Evolutionary conservation across 1,284 basidiomycete genomes (phyloP).

Genomic region (Sutorius eximius): DNA sequence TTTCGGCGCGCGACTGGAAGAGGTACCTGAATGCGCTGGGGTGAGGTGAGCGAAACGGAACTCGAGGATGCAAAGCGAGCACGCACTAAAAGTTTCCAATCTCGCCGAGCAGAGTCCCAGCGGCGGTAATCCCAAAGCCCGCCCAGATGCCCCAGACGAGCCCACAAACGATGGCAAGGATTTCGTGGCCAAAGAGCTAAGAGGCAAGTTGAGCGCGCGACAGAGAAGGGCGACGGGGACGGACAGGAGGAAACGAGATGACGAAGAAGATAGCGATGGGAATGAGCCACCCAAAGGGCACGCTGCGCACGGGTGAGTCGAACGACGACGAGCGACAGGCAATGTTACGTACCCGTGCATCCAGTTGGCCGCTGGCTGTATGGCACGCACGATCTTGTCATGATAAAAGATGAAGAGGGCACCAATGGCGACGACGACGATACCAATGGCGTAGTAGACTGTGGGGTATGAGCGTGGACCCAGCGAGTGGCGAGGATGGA

Average conservation of each 20-base stretch:
- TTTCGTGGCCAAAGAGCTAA: slow-evolving; percentile 45
- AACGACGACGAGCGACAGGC: background rate
- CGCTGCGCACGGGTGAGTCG: slow-evolving; percentile 28
- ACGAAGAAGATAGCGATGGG: slow-evolving; percentile 80
- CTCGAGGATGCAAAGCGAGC: background rate
- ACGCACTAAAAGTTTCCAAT: slow-evolving; percentile 53
- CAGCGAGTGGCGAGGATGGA: slow-evolving; percentile 2
- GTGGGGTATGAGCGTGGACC: slow-evolving; percentile 1
- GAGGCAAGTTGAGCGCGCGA: slow-evolving; percentile 3
- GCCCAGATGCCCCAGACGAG: slow-evolving; percentile 51
- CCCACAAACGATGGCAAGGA: slow-evolving; percentile 53
- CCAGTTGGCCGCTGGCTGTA: slow-evolving; percentile 65
- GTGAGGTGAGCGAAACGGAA: background rate
- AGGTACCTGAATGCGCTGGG: slow-evolving; percentile 48
- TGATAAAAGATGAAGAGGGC: slow-evolving; percentile 61
- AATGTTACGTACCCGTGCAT: slow-evolving; percentile 50
- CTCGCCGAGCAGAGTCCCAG: slow-evolving; percentile 50
- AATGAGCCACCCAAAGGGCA: slow-evolving; percentile 71
- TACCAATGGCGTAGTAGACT: slow-evolving; percentile 53
- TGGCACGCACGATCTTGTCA: slow-evolving; percentile 60
- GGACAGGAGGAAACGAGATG: slow-evolving; percentile 74
- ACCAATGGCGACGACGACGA: slow-evolving; percentile 47
- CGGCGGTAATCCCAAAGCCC: slow-evolving; percentile 51
- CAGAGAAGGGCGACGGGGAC: slow-evolving; percentile 11
- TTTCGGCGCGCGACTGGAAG: slow-evolving; percentile 48